phyloP scores from a whole-genome alignment of 2,329 filamentous ascomycete genomes.

The Elsinoe ampelina region DNA sequence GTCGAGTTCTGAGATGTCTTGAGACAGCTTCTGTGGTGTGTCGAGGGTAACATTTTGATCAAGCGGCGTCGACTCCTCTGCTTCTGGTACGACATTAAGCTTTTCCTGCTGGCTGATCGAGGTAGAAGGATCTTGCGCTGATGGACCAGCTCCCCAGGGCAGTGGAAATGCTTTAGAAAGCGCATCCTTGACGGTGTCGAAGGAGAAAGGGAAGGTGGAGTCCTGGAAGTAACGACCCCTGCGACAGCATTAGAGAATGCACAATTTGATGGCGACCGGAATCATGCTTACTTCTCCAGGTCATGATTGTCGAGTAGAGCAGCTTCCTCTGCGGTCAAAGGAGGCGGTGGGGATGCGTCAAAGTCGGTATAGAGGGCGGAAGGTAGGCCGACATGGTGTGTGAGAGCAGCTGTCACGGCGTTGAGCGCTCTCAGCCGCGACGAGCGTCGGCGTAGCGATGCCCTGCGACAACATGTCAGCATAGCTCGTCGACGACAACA shows the following conservation, averaged over 20 bases:
- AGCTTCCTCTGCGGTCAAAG: conserved; percentile 41
- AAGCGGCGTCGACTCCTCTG: neutral
- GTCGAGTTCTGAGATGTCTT: neutral
- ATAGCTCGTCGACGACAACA: conserved; percentile 31
- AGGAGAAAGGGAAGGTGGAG: conserved; percentile 38
- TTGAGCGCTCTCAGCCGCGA: conserved; percentile 84
- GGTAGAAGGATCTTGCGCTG: neutral
- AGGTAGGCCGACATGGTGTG: conserved; percentile 16
- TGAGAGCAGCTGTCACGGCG: conserved; percentile 60
- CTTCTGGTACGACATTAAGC: neutral
- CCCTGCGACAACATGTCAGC: conserved; percentile 25
- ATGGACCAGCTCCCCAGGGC: neutral
- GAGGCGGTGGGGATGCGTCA: conserved; percentile 29
- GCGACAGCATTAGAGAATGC: conserved; percentile 15
- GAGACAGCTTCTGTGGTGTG: no score
- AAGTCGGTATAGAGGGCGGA: conserved; percentile 42
- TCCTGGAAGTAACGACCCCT: conserved; percentile 51
- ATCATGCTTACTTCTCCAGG: conserved; percentile 44
- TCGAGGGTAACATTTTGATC: no score
- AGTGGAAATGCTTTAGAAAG: conserved; percentile 4
- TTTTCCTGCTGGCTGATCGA: neutral
- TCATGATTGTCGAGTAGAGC: conserved; percentile 50
- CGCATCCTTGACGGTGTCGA: conserved; percentile 14
- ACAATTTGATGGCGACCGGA: conserved; percentile 5
- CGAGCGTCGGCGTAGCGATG: conserved; percentile 68